phyloP scores from a whole-genome alignment of 768 basidiomycete species.

The Zangia roseola region DNA sequence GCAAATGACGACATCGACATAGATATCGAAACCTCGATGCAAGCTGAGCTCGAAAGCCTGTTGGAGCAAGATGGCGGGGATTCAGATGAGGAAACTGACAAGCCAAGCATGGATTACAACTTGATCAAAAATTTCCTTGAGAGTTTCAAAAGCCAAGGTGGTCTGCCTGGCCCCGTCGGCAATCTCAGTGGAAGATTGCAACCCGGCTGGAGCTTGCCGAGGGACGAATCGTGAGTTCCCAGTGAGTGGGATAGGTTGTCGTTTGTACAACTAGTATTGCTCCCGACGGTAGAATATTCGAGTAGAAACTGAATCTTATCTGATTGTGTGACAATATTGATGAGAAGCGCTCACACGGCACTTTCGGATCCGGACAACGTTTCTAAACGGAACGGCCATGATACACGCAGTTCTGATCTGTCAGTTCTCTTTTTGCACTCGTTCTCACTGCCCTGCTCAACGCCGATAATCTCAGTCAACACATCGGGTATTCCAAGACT shows the following conservation, averaged over 20 bases:
- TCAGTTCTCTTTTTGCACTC: conserved; percentile 37
- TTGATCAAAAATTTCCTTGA: conserved; percentile 97
- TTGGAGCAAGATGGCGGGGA: conserved; percentile 49
- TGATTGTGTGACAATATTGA: not conserved
- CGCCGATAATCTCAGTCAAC: conserved; percentile 63
- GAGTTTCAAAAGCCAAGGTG: conserved; percentile 91
- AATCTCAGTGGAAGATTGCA: conserved; percentile 85
- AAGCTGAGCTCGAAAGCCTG: conserved; percentile 72
- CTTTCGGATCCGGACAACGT: too few species aligned
- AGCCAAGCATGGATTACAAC: conserved; percentile 71
- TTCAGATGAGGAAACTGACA: conserved; percentile 53
- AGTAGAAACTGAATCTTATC: not conserved
- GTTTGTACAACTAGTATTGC: too few species aligned
- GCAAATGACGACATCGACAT: conserved; percentile 47
- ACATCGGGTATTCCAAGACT: conserved; percentile 84
- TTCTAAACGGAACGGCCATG: conserved; percentile 41
- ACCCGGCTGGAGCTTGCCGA: conserved; percentile 70
- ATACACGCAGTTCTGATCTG: conserved; percentile 87
- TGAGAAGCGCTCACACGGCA: not conserved
- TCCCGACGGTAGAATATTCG: not conserved
- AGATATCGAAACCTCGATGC: conserved; percentile 86
- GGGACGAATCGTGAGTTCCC: conserved; percentile 50
- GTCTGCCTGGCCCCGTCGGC: conserved; percentile 87
- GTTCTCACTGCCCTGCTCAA: conserved; percentile 18
- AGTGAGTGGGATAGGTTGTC: too few species aligned